Evolutionary conservation across 2,329 filamentous ascomycete species (phyloP).

Genomic region (Hymenoscyphus fraxineus): DNA sequence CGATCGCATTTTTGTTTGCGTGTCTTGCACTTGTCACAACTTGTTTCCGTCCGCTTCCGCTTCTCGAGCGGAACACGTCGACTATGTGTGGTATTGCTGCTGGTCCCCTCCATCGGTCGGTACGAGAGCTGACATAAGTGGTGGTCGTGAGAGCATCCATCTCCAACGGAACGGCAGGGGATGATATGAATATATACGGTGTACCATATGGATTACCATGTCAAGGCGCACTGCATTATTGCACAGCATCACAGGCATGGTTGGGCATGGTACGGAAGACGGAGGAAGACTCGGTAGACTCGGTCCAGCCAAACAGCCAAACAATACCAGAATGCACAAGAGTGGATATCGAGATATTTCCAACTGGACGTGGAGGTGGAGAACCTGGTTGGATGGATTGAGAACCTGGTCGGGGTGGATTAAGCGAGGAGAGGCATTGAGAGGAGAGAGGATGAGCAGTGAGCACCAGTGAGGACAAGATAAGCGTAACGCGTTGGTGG

Average conservation of each 20-base stretch:
- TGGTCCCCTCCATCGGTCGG: not conserved
- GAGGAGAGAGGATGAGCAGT: no score
- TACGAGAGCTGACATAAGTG: not conserved
- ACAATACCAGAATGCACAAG: not conserved
- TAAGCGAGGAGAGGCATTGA: no score
- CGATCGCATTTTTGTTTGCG: conserved; percentile 45
- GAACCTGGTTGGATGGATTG: no score
- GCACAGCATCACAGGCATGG: no score
- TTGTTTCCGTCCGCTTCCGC: conserved; percentile 41
- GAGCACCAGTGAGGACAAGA: no score
- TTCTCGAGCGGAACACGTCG: conserved; percentile 41
- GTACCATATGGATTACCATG: not conserved
- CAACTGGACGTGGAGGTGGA: not conserved
- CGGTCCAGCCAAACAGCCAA: not conserved
- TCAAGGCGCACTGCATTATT: no score
- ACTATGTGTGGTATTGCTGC: conserved; percentile 13
- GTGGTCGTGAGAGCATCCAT: not conserved
- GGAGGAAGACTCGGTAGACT: no score
- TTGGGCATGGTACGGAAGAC: no score
- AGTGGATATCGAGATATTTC: not conserved
- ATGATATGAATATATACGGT: not conserved
- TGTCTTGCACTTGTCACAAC: conserved; percentile 45
- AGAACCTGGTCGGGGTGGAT: no score
- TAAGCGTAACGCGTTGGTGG: no score
- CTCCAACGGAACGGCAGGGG: not conserved